A percentile compares a stretch with the other conserved stretches of the same genome.
These are phyloP conservation scores for Fistulifera pelliculosa DNA, from an alignment of 108 stramenopile species.

Conservation along the genomic window DNA sequence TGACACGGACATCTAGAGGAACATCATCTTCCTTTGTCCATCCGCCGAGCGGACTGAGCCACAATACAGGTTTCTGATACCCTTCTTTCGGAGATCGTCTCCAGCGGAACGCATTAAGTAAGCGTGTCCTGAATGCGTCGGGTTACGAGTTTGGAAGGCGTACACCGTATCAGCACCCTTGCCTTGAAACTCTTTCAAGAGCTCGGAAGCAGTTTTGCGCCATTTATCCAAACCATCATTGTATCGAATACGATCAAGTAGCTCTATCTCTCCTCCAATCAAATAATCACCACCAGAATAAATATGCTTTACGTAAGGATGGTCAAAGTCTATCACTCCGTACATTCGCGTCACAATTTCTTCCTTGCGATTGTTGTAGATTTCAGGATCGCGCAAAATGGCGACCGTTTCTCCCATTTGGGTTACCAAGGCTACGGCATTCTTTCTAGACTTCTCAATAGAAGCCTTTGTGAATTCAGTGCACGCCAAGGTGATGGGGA, in stretches of 20 bases:
- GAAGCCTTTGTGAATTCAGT: slow-evolving; percentile 81
- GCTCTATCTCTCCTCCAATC: slow-evolving; percentile 93
- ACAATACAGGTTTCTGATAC: slow-evolving; percentile 94
- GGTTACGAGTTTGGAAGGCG: slow-evolving; percentile 97
- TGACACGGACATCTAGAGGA: slow-evolving; percentile 95
- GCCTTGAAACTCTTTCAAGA: slow-evolving; percentile 85
- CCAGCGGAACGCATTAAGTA: slow-evolving; percentile 96
- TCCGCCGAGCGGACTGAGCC: slow-evolving; percentile 96
- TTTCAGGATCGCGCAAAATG: slow-evolving; percentile 88
- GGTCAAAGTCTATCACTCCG: slow-evolving; percentile 93
- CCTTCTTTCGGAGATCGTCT: slow-evolving; percentile 80
- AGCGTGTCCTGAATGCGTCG: slow-evolving; percentile 98
- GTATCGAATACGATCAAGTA: slow-evolving; percentile 92
- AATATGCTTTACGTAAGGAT: slow-evolving; percentile 94
- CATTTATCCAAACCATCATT: slow-evolving; percentile 97
- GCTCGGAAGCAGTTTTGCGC: slow-evolving; percentile 88
- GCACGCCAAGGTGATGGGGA: slow-evolving; percentile 90
- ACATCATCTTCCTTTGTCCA: slow-evolving; percentile 99
- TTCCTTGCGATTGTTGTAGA: slow-evolving; percentile 96
- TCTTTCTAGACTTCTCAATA: slow-evolving; percentile 63
- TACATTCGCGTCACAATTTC: slow-evolving; percentile 94
- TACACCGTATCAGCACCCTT: slow-evolving; percentile 97
- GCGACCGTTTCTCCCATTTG: slow-evolving; percentile 93
- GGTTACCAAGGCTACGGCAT: slow-evolving; percentile 86
- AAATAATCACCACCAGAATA: slow-evolving; percentile 91